Percentiles rank a stretch among this genome's conserved stretches.
Evolutionary conservation across 2,329 filamentous ascomycete genomes (phyloP).

Genomic region (Lecanicillium sp.): DNA sequence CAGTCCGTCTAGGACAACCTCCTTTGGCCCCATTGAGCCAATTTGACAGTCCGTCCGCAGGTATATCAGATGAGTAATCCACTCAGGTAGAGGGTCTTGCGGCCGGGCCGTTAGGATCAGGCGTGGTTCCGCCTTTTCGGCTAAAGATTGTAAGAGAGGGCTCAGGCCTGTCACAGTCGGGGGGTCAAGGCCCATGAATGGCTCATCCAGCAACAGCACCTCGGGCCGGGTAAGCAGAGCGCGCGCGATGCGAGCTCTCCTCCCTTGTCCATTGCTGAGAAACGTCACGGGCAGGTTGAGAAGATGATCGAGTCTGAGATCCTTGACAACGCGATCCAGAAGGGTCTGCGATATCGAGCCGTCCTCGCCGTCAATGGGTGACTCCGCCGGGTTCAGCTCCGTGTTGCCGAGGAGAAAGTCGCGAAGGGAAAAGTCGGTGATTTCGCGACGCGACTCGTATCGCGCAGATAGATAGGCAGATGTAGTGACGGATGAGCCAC

Average conservation of each 20-base stretch:
- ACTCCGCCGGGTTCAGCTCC: slow-evolving; percentile 63
- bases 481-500: slow-evolving; percentile 48
- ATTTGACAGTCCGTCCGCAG: slow-evolving; percentile 61
- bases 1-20: slow-evolving; percentile 50
- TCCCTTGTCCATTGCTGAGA: slow-evolving; percentile 87
- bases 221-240: slow-evolving; percentile 73
- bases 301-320: slow-evolving; percentile 62
- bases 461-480: slow-evolving; percentile 81
- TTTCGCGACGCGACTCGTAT: slow-evolving; percentile 82
- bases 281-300: slow-evolving; percentile 79
- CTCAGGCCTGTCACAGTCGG: slow-evolving; percentile 68
- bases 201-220: slow-evolving; percentile 80
- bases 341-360: slow-evolving; percentile 39
- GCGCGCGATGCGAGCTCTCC: slow-evolving; percentile 80
- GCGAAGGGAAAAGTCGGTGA: slow-evolving; percentile 75
- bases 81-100: slow-evolving; percentile 80
- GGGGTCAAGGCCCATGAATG: slow-evolving; percentile 93
- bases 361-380: slow-evolving; percentile 32
- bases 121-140: slow-evolving; percentile 58
- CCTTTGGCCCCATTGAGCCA: slow-evolving; percentile 56
- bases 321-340: slow-evolving; percentile 56
- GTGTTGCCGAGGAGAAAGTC: slow-evolving; percentile 80
- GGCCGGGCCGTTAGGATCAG: slow-evolving; percentile 72
- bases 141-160: slow-evolving; percentile 59
- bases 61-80: slow-evolving; percentile 80